These are phyloP conservation scores for Adansonia rubrostipa DNA, from an alignment of 441 rosid species.

Conservation along the genomic window DNA sequence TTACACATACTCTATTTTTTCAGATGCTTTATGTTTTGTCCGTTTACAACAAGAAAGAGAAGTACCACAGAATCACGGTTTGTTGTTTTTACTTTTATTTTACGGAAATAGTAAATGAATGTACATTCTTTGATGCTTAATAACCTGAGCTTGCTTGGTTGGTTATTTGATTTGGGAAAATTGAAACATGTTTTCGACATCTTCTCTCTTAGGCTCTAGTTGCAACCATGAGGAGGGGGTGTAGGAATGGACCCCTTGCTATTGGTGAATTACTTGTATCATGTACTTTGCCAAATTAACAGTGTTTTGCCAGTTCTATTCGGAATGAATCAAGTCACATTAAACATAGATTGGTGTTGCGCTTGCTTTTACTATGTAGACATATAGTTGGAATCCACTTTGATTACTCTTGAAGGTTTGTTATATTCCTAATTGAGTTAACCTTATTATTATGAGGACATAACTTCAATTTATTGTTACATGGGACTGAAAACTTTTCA, in stretches of 20 bases:
- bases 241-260: slow-evolving; percentile 12
- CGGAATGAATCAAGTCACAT: neutral
- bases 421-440: slow-evolving; percentile 1
- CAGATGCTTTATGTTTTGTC: slow-evolving; percentile 99
- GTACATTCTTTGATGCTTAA: slow-evolving; percentile 11
- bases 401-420: neutral
- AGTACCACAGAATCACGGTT: slow-evolving; percentile 84
- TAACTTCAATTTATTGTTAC: neutral
- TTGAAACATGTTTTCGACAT: slow-evolving; percentile 7
- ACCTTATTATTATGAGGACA: neutral
- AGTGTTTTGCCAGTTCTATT: neutral
- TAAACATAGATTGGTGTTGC: neutral
- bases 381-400: neutral
- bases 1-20: slow-evolving; percentile 29
- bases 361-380: neutral
- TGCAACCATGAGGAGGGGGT: neutral
- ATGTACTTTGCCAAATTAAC: neutral
- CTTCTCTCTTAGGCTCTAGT: neutral
- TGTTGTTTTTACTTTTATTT: slow-evolving; percentile 36
- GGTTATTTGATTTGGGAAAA: neutral
- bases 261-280: neutral
- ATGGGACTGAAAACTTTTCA: neutral
- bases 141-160: neutral
- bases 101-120: slow-evolving; percentile 16
- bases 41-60: slow-evolving; percentile 94